Base-by-base conservation (phyloP, 495 filamentous ascomycete species). In the Aspergillus steynii region DNA sequence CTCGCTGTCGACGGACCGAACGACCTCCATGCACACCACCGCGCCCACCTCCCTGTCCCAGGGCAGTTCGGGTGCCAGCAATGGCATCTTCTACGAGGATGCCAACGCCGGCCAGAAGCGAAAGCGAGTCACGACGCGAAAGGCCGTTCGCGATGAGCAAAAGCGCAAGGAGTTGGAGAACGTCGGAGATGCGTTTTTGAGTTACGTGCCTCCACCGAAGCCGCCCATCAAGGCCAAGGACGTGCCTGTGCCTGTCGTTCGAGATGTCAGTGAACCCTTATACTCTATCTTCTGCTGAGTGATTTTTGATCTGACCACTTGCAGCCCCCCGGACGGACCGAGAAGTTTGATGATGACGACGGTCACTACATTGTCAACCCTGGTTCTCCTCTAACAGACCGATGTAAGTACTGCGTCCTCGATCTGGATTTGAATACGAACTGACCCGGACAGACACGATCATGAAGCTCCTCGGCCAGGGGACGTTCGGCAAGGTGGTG, bases 401-500 rank as follows among this genome's bases (percentile, higher is more conserved):
- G 90, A 87, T 99, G 94, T 97, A 77, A 81, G 92, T 86, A 26
- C 28, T 57, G 12, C 8, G 2, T 6, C 27, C 6, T 58, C 20
- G 25, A 27, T 34, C 50, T 1, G 4, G 52, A 64, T 37, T 14
- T 53, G 53, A 27, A 58, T 20, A 60, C 37, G 20, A 20, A 59
- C 61, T 71, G 53, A 67, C 34, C 27, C 27, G 56, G 37, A 6
- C 66, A 97, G 93, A 99, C 74, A 84, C 89, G 74, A 93, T 99
- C 62, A 79, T 88, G 61, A 88, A 88, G 68, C 83, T 97, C 27
- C 88, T 99, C 9, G 95, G 95, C 28, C 95, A 99, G 75, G 95
- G 95, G 50, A 99, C 95, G 0, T 99, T 99, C 70, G 95, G 95
- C 55, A 99, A 99, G 74, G 95, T 99, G 14, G 94, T 99, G 8